Conservation (phyloP, 1,139 yeast genomes). For the Petasospora fabianii region DNA sequence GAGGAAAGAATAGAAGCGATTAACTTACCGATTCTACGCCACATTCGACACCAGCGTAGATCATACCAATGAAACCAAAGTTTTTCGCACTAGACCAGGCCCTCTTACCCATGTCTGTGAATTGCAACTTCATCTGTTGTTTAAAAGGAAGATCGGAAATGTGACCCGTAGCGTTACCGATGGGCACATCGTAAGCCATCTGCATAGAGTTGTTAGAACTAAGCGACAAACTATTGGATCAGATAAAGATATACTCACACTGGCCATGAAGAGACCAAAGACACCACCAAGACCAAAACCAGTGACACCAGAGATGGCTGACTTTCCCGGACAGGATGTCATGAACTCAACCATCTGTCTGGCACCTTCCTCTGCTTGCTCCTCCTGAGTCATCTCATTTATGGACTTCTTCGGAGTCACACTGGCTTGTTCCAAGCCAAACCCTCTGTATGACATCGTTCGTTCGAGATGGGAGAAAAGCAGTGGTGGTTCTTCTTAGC, state of each 20-base stretch:
- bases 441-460: slow-evolving; percentile 37
- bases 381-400: slow-evolving; percentile 81
- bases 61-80: slow-evolving; percentile 91
- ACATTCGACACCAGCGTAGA: slow-evolving; percentile 94
- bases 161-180: slow-evolving; percentile 53
- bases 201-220: slow-evolving; percentile 13
- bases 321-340: slow-evolving; percentile 95
- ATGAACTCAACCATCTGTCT: slow-evolving; percentile 73
- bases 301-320: slow-evolving; percentile 86
- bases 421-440: slow-evolving; percentile 35
- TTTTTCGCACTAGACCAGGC: slow-evolving; percentile 87
- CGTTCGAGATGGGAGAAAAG: not conserved
- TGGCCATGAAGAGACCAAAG: slow-evolving; percentile 95
- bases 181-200: slow-evolving; percentile 77
- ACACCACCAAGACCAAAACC: slow-evolving; percentile 96
- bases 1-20: not conserved
- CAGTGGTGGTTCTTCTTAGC: no score
- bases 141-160: slow-evolving; percentile 83
- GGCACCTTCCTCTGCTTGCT: slow-evolving; percentile 94
- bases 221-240: not conserved
- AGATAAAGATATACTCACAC: slow-evolving; percentile 37
- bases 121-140: slow-evolving; percentile 90
- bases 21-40: slow-evolving; percentile 55
- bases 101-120: slow-evolving; percentile 86
- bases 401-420: slow-evolving; percentile 43